A percentile compares a stretch with the other conserved stretches of the same genome.
phyloP scores from a whole-genome alignment of 768 basidiomycete genomes.

The Baorangia bicolor region DNA sequence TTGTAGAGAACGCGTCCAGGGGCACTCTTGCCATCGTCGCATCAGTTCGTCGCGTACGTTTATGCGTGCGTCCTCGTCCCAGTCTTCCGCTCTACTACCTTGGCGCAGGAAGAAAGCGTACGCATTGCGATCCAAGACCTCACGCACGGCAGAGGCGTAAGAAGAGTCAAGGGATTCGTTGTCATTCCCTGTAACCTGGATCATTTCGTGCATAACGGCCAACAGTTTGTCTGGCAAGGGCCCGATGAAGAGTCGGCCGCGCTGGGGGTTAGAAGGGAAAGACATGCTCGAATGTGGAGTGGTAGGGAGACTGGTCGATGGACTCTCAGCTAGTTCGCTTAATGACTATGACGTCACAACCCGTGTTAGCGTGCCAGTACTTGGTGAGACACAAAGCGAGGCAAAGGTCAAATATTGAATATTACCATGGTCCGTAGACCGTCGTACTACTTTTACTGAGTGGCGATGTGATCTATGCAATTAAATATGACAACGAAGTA shows the following conservation, averaged over 20 bases:
- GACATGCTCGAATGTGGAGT: background rate
- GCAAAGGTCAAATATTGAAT: background rate
- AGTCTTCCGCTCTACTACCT: slow-evolving; percentile 66
- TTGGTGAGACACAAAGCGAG: background rate
- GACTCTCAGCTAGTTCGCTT: background rate
- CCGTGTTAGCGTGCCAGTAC: background rate
- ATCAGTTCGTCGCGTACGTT: slow-evolving; percentile 56
- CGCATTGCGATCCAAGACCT: slow-evolving; percentile 55
- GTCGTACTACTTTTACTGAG: slow-evolving; percentile 15
- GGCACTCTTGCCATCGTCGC: slow-evolving; percentile 60
- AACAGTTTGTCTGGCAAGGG: slow-evolving; percentile 69
- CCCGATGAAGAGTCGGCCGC: slow-evolving; percentile 65
- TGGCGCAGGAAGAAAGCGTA: slow-evolving; percentile 59
- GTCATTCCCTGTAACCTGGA: slow-evolving; percentile 21
- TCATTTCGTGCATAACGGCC: slow-evolving; percentile 37
- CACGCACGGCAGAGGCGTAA: slow-evolving; percentile 33
- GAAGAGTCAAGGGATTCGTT: slow-evolving; percentile 36
- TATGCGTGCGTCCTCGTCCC: slow-evolving; percentile 56
- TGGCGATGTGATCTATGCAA: slow-evolving; percentile 18
- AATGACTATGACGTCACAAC: slow-evolving; percentile 28
- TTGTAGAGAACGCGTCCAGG: slow-evolving; percentile 55
- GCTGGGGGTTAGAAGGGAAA: background rate
- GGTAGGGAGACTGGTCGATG: background rate
- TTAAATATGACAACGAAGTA: slow-evolving; percentile 7
- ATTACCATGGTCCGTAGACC: background rate